Evolutionary conservation across 768 basidiomycete genomes (phyloP).

Genomic region (Trametes sanguinea): DNA sequence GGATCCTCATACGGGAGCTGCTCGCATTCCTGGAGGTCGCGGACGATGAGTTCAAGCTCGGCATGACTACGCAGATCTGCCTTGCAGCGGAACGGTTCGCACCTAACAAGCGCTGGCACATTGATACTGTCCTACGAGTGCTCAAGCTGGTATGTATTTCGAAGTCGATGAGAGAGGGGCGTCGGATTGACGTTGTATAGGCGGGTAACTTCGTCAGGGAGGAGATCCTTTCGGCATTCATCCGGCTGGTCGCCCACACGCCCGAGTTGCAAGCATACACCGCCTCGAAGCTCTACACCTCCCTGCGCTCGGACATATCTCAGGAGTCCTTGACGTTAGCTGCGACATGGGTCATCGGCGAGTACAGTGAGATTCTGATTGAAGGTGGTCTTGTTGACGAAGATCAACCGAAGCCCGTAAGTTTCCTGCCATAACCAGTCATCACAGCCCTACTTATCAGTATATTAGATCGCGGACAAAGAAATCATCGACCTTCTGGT

Average conservation of each 20-base stretch:
- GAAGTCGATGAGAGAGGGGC: background rate
- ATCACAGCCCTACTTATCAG: too few species aligned
- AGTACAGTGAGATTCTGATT: constrained; percentile 89
- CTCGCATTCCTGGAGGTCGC: constrained; percentile 97
- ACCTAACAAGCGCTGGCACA: constrained; percentile 98
- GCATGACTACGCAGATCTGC: constrained; percentile 96
- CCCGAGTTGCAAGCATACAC: constrained; percentile 97
- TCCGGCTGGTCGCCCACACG: constrained; percentile 94
- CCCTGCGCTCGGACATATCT: constrained; percentile 88
- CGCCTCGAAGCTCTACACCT: constrained; percentile 84
- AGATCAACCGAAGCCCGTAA: constrained; percentile 68
- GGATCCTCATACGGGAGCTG: constrained; percentile 88
- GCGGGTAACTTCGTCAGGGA: constrained; percentile 98
- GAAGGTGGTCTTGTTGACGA: constrained; percentile 83
- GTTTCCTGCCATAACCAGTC: constrained; percentile 17
- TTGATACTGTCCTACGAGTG: constrained; percentile 92
- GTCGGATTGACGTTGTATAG: constrained; percentile 42
- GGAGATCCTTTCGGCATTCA: constrained; percentile 93
- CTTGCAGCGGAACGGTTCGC: constrained; percentile 95
- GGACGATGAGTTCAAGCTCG: constrained; percentile 97
- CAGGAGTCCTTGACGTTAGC: constrained; percentile 94
- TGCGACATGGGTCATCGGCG: constrained; percentile 94
- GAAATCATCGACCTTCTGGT: constrained; percentile 86
- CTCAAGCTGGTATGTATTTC: constrained; percentile 73
- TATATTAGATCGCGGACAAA: constrained; percentile 66